Base-by-base conservation (phyloP, 202 grass and related monocot genomes). In the Setaria italica region DNA sequence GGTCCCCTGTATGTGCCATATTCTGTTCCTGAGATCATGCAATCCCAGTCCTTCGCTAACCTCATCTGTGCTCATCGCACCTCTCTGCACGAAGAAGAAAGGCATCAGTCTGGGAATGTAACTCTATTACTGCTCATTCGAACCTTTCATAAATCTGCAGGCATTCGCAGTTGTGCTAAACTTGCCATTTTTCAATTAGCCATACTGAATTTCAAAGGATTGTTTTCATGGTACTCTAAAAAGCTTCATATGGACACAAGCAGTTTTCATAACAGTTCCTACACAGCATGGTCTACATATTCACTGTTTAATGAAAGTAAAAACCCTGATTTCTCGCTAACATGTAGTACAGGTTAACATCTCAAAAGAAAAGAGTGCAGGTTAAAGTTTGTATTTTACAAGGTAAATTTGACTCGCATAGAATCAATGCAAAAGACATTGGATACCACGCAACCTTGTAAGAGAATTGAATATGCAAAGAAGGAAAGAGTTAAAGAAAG, bases 1-100 rank as follows among this genome's bases (percentile, higher is more conserved):
- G 0, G 92, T 94, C 60, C 92, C 94, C 86, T 97, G 92, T 80
- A 94, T 92, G 30, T 94, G 94, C 92, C 95, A 94, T 88, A 85
- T 87, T 63, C 88, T 91, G 75, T 92, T 97, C 73, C 82, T 94
- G 20, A 97, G 84, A 57, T 85, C 89, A 39, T 92, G 86, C 45
- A 97, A 69, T 35, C 88, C 88, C 56, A 97, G 70, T 46, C 90
- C 92, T 72, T 94, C 89, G 0, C 81, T 85, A 74, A 97, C 87
- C 87, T 93, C 95, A 21, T 62, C 88, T 9, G 90, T 83, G 64
- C 88, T 90, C 95, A 97, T 97, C 1, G 92, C 82, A 76, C 90
- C 92, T 82, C 77, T 91, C 93, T 95, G 53, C 53, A 21, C 80
- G 11, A 72, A 57, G 29, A 83, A 72, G 37, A 35, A 45, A 59